Percentiles rank a stretch among this genome's conserved stretches.
Conservation (phyloP, 2,329 filamentous ascomycete species). For the Neopestalotiopsis rosae region DNA sequence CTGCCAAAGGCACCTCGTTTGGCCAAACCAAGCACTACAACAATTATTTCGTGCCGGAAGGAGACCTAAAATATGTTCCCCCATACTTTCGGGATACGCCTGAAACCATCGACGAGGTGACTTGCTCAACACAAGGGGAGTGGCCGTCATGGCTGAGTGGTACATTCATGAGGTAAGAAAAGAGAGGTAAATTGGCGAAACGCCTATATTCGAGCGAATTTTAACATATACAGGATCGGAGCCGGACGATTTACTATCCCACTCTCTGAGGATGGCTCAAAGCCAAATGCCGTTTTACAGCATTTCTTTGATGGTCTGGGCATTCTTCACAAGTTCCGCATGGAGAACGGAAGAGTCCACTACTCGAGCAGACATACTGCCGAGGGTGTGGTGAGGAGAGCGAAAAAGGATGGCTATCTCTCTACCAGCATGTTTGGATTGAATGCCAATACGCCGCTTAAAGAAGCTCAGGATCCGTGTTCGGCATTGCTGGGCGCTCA, state of each 20-base stretch:
- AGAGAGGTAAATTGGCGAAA: background rate
- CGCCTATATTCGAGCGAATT: background rate
- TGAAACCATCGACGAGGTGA: slow-evolving; percentile 21
- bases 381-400: slow-evolving; percentile 21
- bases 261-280: slow-evolving; percentile 23
- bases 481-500: slow-evolving; percentile 23
- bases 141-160: slow-evolving; percentile 24
- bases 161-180: slow-evolving; percentile 21
- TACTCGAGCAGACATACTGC: slow-evolving; percentile 24
- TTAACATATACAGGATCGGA: slow-evolving; percentile 16
- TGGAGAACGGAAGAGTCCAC: slow-evolving; percentile 18
- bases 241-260: slow-evolving; percentile 22
- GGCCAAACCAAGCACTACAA: slow-evolving; percentile 17
- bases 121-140: slow-evolving; percentile 17
- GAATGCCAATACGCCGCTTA: slow-evolving; percentile 23
- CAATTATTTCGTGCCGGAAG: slow-evolving; percentile 22
- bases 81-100: slow-evolving; percentile 24
- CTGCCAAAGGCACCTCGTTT: background rate
- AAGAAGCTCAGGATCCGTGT: slow-evolving; percentile 22
- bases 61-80: slow-evolving; percentile 22
- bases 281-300: slow-evolving; percentile 24
- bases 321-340: slow-evolving; percentile 24
- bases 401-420: slow-evolving; percentile 22
- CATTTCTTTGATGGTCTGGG: slow-evolving; percentile 26
- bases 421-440: slow-evolving; percentile 20